These are phyloP conservation scores for Kodamaea leandrae DNA, from an alignment of 805 yeast genomes.

Conservation along the genomic window DNA sequence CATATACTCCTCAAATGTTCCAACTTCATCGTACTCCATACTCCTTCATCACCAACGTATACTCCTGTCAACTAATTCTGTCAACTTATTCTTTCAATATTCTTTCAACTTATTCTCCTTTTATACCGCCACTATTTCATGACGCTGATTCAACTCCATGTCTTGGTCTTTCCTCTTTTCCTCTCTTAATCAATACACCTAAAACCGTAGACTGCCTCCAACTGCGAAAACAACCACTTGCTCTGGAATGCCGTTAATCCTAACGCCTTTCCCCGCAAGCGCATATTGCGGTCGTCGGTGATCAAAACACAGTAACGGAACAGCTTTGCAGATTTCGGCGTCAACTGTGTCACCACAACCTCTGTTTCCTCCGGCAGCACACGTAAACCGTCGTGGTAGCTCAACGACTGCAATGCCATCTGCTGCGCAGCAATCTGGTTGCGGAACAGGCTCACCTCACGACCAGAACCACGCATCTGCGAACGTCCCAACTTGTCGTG, in stretches of 20 bases:
- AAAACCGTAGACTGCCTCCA: conserved; percentile 47
- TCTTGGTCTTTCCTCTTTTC: not conserved
- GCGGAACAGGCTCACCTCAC: conserved; percentile 24
- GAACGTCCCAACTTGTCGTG: conserved; percentile 41
- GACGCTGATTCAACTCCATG: no score
- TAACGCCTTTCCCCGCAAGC: conserved; percentile 59
- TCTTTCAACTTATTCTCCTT: no score
- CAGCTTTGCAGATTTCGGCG: conserved; percentile 37
- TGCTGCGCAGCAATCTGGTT: conserved; percentile 19
- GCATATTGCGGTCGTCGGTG: conserved; percentile 74
- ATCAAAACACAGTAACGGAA: conserved; percentile 61
- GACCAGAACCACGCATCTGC: conserved; percentile 40
- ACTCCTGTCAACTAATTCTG: no score
- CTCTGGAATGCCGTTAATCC: conserved; percentile 56
- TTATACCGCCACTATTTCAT: no score
- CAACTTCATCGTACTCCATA: no score
- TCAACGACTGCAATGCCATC: conserved; percentile 17
- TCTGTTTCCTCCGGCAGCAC: conserved; percentile 5
- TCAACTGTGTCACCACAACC: conserved; percentile 18
- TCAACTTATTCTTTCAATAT: no score
- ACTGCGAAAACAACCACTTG: conserved; percentile 56
- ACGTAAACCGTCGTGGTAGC: conserved; percentile 11
- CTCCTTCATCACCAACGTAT: no score
- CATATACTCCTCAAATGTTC: no score
- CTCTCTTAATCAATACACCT: conserved; percentile 49